Conservation (phyloP, 2,329 filamentous ascomycete species). For the Arthrobotrys musiformis region DNA sequence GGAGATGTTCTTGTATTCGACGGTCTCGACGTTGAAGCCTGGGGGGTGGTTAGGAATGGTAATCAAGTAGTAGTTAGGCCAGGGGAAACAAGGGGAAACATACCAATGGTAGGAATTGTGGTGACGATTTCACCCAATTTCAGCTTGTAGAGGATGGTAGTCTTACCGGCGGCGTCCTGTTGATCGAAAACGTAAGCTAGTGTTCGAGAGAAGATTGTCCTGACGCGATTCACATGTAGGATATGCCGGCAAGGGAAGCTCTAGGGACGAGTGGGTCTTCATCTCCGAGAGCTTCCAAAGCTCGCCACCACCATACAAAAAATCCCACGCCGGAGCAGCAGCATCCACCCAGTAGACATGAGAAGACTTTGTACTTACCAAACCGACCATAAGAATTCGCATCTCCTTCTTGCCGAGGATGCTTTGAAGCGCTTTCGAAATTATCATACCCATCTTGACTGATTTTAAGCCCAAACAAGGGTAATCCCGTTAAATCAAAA, state of each 20-base stretch:
- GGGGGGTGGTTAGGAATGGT: slow-evolving; percentile 22
- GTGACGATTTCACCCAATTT: slow-evolving; percentile 99
- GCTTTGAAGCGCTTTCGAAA: slow-evolving; percentile 96
- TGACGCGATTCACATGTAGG: neutral
- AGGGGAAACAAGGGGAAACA: slow-evolving; percentile 60
- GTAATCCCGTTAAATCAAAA: slow-evolving; percentile 49
- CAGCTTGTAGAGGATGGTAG: slow-evolving; percentile 99
- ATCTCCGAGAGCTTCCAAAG: neutral
- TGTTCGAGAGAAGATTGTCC: neutral
- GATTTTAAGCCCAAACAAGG: slow-evolving; percentile 61
- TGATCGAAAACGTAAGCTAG: slow-evolving; percentile 2
- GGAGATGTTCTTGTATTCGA: slow-evolving; percentile 99
- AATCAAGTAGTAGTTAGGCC: slow-evolving; percentile 57
- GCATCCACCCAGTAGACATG: neutral
- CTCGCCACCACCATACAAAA: neutral
- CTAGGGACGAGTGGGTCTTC: slow-evolving; percentile 6
- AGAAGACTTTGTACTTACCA: slow-evolving; percentile 64
- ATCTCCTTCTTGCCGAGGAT: slow-evolving; percentile 99
- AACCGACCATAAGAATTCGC: slow-evolving; percentile 99
- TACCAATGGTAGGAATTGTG: slow-evolving; percentile 98
- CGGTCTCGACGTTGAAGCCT: slow-evolving; percentile 99
- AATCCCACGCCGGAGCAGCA: neutral
- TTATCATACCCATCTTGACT: slow-evolving; percentile 91
- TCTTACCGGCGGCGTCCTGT: slow-evolving; percentile 95
- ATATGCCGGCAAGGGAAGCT: neutral